Evolutionary conservation across 225 moss, liverwort and hornwort species (phyloP), one percentile per base, ranked within the genome.

Genomic region (Physcomitrium patens): DNA sequence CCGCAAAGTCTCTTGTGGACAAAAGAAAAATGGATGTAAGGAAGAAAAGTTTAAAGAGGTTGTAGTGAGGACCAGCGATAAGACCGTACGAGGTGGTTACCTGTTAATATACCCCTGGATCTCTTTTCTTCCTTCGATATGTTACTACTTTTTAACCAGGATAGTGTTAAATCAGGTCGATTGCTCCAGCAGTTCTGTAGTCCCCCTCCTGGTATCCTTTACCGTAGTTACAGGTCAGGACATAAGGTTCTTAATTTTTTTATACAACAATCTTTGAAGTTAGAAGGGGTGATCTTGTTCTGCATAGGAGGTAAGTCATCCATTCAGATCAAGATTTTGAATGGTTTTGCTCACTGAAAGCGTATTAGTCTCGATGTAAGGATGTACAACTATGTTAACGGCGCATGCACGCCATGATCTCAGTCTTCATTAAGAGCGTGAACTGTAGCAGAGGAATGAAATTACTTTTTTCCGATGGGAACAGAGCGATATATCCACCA

Each of bases 41-140:
- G 72, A 99, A 99, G 89, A 99, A 95, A 77, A 99, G 97, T 74
- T 78, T 99, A 27, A 99, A 95, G 91, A 91, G 97, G 89, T 89
- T 99, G 87, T 99, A 93, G 86, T 50, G 2, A 71, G 42, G 28
- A 19, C 31, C 2, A 37, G 7, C 5, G 7, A 37, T 4, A 4
- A 37, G 12, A 22, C 28, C 61, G 45, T 1, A 37, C 20, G 37
- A 61, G 72, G 27, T 70, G 74, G 59, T 61, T 72, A 50, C 58
- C 79, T 88, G 82, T 85, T 72, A 57, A 82, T 88, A 82, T 45
- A 54, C 71, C 31, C 62, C 51, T 44, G 60, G 46, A 60, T 54
- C 54, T 71, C 63, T 74, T 60, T 57, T 63, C 63, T 51, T 69
- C 69, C 48, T 58, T 59, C 31, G 7, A 20, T 78, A 48, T 73